These are phyloP conservation scores for Pluteus cervinus DNA, from an alignment of 768 basidiomycete species.

Conservation along the genomic window DNA sequence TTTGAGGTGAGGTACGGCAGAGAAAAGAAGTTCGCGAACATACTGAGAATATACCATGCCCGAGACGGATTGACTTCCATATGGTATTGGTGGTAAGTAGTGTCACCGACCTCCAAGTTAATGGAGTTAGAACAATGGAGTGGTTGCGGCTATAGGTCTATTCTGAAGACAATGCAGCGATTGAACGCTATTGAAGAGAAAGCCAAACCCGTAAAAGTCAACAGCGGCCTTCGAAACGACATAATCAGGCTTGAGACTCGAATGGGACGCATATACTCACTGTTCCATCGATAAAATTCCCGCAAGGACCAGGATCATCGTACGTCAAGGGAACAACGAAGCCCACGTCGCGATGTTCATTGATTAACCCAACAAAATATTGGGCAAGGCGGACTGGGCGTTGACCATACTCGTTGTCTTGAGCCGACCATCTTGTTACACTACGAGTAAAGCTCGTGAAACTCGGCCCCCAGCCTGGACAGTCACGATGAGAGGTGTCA, in stretches of 20 bases:
- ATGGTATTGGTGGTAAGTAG: conserved; percentile 65
- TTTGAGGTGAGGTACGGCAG: conserved; percentile 5
- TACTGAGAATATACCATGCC: conserved; percentile 69
- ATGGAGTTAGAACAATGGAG: conserved; percentile 77
- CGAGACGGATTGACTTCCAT: conserved; percentile 40
- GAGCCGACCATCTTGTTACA: no score
- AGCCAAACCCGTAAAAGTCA: conserved; percentile 62
- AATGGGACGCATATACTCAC: conserved; percentile 36
- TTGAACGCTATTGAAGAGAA: not conserved
- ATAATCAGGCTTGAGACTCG: no score
- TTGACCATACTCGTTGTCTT: conserved; percentile 76
- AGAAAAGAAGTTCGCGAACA: conserved; percentile 6
- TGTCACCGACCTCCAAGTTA: conserved; percentile 56
- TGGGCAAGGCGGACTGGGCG: conserved; percentile 34
- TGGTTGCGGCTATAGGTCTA: conserved; percentile 71
- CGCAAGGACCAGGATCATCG: conserved; percentile 56
- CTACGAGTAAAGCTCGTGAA: not conserved
- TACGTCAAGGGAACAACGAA: conserved; percentile 71
- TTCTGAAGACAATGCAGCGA: conserved; percentile 19
- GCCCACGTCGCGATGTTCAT: conserved; percentile 42
- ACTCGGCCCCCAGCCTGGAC: not conserved
- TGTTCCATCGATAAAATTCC: conserved; percentile 67
- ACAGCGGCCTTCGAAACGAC: conserved; percentile 65
- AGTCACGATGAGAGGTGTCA: no score
- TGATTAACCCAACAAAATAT: conserved; percentile 61